These are phyloP conservation scores for Globisporangium acanthophoron DNA, from an alignment of 352 stramenopile species.

Conservation along the genomic window DNA sequence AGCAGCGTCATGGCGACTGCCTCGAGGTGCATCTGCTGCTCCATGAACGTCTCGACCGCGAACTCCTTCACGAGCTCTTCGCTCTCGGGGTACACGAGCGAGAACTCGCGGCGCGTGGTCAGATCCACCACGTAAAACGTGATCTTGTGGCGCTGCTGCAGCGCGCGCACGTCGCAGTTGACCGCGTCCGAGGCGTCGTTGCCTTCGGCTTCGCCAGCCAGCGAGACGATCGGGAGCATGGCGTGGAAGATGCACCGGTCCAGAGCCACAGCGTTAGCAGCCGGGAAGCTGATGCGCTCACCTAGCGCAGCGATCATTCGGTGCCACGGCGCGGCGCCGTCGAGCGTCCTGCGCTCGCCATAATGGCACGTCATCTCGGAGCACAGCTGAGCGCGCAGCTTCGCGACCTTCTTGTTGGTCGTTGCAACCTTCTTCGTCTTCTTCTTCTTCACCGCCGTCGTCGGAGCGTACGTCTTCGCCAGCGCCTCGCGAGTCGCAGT, in stretches of 20 bases:
- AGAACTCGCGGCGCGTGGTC: conserved; percentile 14
- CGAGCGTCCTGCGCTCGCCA: conserved; percentile 17
- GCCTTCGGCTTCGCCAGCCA: conserved; percentile 20
- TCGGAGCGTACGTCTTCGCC: neutral
- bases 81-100: conserved; percentile 45
- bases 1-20: conserved; percentile 45
- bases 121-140: conserved; percentile 41
- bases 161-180: conserved; percentile 31
- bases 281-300: conserved; percentile 16
- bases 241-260: conserved; percentile 43
- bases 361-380: conserved; percentile 12
- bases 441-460: conserved; percentile 1
- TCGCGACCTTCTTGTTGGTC: conserved; percentile 24
- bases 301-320: conserved; percentile 29
- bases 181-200: conserved; percentile 1
- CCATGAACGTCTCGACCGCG: conserved; percentile 37
- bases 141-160: conserved; percentile 17
- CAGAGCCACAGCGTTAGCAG: conserved; percentile 10
- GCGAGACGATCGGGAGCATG: conserved; percentile 29
- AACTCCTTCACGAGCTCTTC: conserved; percentile 48
- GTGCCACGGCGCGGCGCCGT: conserved; percentile 27
- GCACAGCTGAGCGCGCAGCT: conserved; percentile 20
- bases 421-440: conserved; percentile 1
- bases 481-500: conserved; percentile 6
- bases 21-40: conserved; percentile 63